Evolutionary conservation across 2,329 filamentous ascomycete species (phyloP), one percentile per base, ranked within the genome.

Genomic region (Aspergillus unguis): DNA sequence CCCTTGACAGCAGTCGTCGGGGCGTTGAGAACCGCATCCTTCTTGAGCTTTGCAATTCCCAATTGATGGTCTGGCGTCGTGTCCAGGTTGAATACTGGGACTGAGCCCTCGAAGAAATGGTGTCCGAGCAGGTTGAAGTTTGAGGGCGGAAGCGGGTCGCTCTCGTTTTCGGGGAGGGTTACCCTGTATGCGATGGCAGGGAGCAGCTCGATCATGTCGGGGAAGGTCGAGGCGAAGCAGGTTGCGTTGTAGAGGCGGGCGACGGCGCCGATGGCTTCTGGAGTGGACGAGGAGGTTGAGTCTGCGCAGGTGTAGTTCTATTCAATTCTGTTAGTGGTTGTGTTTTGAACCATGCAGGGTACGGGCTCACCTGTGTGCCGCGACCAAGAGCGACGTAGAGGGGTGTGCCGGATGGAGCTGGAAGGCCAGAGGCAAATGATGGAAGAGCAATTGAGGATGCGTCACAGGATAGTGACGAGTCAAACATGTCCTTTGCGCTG

Each of bases 251-350:
- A 96, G 63, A 97, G 88, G 1, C 83, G 85, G 50, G 92, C 92
- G 0, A 90, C 67, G 49, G 92, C 92, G 58, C 92, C 92, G 45
- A 78, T 71, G 17, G 85, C 78, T 7, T 76, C 77, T 10, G 92
- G 92, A 0, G 74, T 74, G 0, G 83, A 80, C 3, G 80, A 81
- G 1, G 81, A 67, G 61, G 87, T 81, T 57, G 73, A 73, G 49
- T 80, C 75, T 53, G 82, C 77, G 78, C 92, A 96, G 47, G 90
- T 95, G 78, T 96, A 97, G 80, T 96, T 96, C 75, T 96, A 86
- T 38, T 33, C 23, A 17, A 17, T n/a, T 23, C 28, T 41, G 58
- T 63, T 58, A 60, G 53, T 8, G 8, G 17, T 10, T 44, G 29
- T 2, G 5, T 33, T n/a, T 7, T 8, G n/a, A n/a, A n/a, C n/a